These are phyloP conservation scores for Lodderomyces elongisporus DNA, from an alignment of 1,139 yeast species.

Conservation along the genomic window DNA sequence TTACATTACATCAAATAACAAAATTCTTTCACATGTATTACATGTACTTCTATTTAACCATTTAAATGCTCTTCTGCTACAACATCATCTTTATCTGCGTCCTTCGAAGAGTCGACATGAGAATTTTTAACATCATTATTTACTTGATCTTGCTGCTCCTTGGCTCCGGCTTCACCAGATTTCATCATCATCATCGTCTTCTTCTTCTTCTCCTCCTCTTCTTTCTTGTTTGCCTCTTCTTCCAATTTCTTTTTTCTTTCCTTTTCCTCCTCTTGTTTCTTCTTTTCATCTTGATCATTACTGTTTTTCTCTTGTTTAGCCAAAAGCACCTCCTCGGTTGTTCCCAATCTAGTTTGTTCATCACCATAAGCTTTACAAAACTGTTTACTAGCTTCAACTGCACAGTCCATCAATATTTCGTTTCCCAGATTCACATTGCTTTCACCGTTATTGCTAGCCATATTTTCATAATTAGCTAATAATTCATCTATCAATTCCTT, in stretches of 20 bases:
- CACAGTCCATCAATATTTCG: constrained; percentile 13
- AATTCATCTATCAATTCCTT: constrained; percentile 4
- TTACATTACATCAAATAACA: too few species aligned
- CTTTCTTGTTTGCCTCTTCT: too few species aligned
- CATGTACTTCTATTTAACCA: too few species aligned
- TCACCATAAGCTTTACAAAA: constrained; percentile 20
- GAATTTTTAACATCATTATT: too few species aligned
- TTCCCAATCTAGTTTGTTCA: constrained; percentile 10
- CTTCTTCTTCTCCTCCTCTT: too few species aligned
- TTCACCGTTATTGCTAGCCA: constrained; percentile 1
- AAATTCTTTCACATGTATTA: too few species aligned
- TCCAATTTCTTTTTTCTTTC: background rate
- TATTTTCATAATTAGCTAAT: background rate
- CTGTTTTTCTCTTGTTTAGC: constrained; percentile 1
- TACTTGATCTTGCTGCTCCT: too few species aligned
- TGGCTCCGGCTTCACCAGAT: too few species aligned
- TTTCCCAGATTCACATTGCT: background rate
- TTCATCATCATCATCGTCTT: too few species aligned
- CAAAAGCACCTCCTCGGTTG: constrained; percentile 5
- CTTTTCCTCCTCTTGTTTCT: constrained; percentile 2
- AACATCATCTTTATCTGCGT: too few species aligned
- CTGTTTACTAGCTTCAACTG: constrained; percentile 14
- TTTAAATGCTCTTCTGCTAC: too few species aligned
- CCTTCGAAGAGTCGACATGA: too few species aligned
- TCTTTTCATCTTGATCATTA: constrained; percentile 4